A percentile compares a stretch with the other conserved stretches of the same genome.
These are phyloP conservation scores for Cryptococcus jaspeensis DNA, from an alignment of 1,284 basidiomycete species.

Conservation along the genomic window DNA sequence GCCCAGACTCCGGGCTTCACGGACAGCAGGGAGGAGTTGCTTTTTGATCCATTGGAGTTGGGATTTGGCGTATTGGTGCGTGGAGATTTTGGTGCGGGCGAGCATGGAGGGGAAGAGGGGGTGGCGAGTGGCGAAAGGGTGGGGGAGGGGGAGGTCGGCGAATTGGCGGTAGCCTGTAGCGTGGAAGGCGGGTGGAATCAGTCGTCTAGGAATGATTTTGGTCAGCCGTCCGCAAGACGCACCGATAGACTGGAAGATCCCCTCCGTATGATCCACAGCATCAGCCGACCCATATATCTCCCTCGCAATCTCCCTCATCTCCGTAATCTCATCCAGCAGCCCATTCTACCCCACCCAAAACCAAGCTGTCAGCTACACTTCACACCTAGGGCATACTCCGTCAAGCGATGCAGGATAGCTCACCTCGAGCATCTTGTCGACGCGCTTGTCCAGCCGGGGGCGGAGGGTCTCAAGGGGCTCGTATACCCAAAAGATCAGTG, in stretches of 20 bases:
- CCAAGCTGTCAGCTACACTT: slow-evolving; percentile 4
- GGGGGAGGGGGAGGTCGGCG: slow-evolving; percentile 52
- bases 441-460: slow-evolving; percentile 70
- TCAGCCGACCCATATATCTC: slow-evolving; percentile 38
- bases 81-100: slow-evolving; percentile 79
- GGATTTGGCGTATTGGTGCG: slow-evolving; percentile 85
- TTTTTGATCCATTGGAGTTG: slow-evolving; percentile 92
- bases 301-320: slow-evolving; percentile 52
- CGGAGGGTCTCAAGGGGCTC: slow-evolving; percentile 67
- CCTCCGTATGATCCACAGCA: slow-evolving; percentile 53
- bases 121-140: slow-evolving; percentile 17
- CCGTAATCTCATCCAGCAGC: slow-evolving; percentile 74
- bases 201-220: neutral
- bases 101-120: slow-evolving; percentile 60
- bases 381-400: neutral
- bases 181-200: no score
- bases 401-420: slow-evolving; percentile 11
- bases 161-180: slow-evolving; percentile 86
- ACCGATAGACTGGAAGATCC: slow-evolving; percentile 96
- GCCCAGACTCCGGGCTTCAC: slow-evolving; percentile 54
- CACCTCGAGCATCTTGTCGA: slow-evolving; percentile 88
- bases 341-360: slow-evolving; percentile 60
- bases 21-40: slow-evolving; percentile 77
- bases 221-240: slow-evolving; percentile 16
- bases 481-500: slow-evolving; percentile 90